Percentiles rank a stretch among this genome's conserved stretches.
Evolutionary conservation across 2,329 filamentous ascomycete genomes (phyloP).

Genomic region (Magnaporthiopsis rhizophila): DNA sequence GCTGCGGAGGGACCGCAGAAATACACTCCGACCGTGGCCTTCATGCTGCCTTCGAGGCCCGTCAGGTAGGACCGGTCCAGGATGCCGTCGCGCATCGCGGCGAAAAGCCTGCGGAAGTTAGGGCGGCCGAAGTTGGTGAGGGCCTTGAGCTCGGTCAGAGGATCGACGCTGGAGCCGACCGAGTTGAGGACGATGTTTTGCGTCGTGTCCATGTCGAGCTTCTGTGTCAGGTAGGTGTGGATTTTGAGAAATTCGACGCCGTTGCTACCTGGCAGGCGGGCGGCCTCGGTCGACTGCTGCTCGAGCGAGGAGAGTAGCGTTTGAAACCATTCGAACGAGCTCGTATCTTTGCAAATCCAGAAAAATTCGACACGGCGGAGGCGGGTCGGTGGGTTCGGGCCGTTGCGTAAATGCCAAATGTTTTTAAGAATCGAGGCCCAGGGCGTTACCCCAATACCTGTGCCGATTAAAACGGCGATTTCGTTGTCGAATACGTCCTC

Average conservation of each 20-base stretch:
- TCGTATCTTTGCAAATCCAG: conserved; percentile 95
- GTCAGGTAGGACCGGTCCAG: conserved; percentile 76
- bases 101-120: conserved; percentile 75
- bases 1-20: conserved; percentile 84
- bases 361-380: conserved; percentile 96
- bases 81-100: conserved; percentile 81
- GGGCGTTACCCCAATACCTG: conserved; percentile 79
- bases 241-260: conserved; percentile 87
- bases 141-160: conserved; percentile 81
- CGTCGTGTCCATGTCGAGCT: conserved; percentile 81
- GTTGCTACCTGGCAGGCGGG: conserved; percentile 57
- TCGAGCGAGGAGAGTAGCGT: conserved; percentile 89
- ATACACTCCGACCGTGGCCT: conserved; percentile 90
- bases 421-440: conserved; percentile 90
- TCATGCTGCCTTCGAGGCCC: conserved; percentile 66
- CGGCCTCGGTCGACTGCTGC: conserved; percentile 66
- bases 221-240: conserved; percentile 94
- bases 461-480: conserved; percentile 77
- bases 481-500: conserved; percentile 96
- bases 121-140: conserved; percentile 93
- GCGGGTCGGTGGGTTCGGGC: conserved; percentile 80
- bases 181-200: conserved; percentile 97
- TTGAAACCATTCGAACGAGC: conserved; percentile 98
- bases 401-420: conserved; percentile 92
- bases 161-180: conserved; percentile 69